These are phyloP conservation scores for Colletotrichum tropicicola DNA, from an alignment of 2,329 filamentous ascomycete species.

Conservation along the genomic window DNA sequence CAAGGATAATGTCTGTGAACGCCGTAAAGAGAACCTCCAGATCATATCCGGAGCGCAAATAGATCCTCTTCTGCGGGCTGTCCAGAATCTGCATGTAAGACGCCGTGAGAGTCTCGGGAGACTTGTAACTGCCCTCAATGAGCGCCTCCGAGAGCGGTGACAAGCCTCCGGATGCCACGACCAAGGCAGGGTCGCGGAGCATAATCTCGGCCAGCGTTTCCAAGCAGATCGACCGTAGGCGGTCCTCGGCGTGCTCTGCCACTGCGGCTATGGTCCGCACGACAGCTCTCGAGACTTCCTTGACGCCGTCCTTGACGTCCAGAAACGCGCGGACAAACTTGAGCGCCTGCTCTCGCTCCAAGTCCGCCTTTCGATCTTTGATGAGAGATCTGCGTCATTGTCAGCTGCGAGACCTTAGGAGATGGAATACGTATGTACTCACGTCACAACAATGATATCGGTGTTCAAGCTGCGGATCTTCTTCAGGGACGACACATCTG, in stretches of 20 bases:
- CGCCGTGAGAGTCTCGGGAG: constrained; percentile 86
- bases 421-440: constrained; percentile 36
- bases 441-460: constrained; percentile 88
- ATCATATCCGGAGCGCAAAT: constrained; percentile 87
- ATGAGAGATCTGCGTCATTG: constrained; percentile 72
- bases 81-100: constrained; percentile 94
- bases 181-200: constrained; percentile 81
- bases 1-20: constrained; percentile 83
- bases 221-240: constrained; percentile 87
- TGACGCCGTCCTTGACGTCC: constrained; percentile 91
- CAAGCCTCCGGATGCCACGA: constrained; percentile 86
- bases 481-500: constrained; percentile 86
- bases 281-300: constrained; percentile 86
- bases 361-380: constrained; percentile 95
- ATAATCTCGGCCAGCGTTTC: constrained; percentile 94
- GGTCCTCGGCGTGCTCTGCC: constrained; percentile 87
- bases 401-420: constrained; percentile 13
- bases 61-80: constrained; percentile 80
- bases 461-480: constrained; percentile 90
- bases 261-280: constrained; percentile 91
- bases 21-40: constrained; percentile 89
- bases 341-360: constrained; percentile 94
- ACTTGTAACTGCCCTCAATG: constrained; percentile 89
- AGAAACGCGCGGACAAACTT: constrained; percentile 96
- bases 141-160: constrained; percentile 90